These are phyloP conservation scores for Musa acuminata DNA, from an alignment of 176 grass and related monocot species.

Conservation along the genomic window DNA sequence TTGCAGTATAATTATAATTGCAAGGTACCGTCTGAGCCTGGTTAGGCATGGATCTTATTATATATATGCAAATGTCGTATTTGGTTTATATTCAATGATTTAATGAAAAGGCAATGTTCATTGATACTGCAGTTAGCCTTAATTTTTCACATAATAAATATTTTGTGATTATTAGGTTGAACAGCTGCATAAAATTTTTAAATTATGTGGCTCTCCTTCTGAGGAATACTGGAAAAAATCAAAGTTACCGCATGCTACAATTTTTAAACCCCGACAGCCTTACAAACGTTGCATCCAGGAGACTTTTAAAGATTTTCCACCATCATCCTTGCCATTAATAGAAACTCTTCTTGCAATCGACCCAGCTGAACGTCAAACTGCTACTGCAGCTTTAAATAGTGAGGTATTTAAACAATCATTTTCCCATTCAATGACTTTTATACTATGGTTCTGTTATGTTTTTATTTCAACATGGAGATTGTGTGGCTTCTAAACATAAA, in stretches of 20 bases:
- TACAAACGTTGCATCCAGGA: conserved; percentile 18
- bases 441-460: not conserved
- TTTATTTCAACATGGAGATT: not conserved
- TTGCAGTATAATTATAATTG: too few species aligned
- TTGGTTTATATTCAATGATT: not conserved
- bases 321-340: conserved; percentile 16
- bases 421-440: not conserved
- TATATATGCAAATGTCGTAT: not conserved
- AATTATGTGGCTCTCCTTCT: conserved; percentile 16
- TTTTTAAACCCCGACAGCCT: conserved; percentile 20
- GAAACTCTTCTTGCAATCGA: conserved; percentile 23
- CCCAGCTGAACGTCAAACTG: conserved; percentile 14
- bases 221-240: conserved; percentile 23
- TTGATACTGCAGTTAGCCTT: not conserved
- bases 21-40: not conserved
- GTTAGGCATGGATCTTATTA: not conserved
- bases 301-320: conserved; percentile 18
- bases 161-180: conserved; percentile 5
- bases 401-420: conserved; percentile 4
- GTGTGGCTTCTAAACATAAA: not conserved
- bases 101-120: not conserved
- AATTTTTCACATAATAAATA: not conserved
- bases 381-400: conserved; percentile 15
- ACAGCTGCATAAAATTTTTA: conserved; percentile 21
- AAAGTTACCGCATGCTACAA: conserved; percentile 23